phyloP scores from a whole-genome alignment of 148 eudicot genomes.

The Dianthus caryophyllus region DNA sequence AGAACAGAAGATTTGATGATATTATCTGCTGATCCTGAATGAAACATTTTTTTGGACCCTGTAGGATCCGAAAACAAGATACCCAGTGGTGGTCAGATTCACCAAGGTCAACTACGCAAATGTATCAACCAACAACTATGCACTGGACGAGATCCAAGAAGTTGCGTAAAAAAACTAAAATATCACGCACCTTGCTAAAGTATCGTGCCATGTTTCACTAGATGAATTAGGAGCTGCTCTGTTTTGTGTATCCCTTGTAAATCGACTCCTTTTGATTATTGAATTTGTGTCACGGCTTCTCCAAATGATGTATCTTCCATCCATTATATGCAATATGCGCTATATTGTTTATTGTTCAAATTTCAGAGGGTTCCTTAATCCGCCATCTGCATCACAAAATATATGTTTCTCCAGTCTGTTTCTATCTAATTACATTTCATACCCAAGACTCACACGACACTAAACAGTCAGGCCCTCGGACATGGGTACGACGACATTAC shows the following conservation, averaged over 20 bases:
- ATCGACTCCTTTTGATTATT: conserved; percentile 24
- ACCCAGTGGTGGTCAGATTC: conserved; percentile 94
- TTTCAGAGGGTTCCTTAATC: neutral
- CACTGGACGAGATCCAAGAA: conserved; percentile 87
- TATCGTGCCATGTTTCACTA: conserved; percentile 22
- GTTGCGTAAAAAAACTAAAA: conserved; percentile 34
- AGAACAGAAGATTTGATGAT: neutral
- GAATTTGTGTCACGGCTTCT: conserved; percentile 17
- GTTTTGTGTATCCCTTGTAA: conserved; percentile 23
- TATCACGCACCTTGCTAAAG: conserved; percentile 13
- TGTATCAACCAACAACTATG: conserved; percentile 95
- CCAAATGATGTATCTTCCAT: neutral
- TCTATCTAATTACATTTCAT: neutral
- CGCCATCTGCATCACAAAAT: neutral
- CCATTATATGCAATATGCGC: conserved; percentile 10
- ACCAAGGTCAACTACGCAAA: conserved; percentile 92
- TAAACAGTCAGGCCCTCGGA: neutral
- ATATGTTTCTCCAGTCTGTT: neutral
- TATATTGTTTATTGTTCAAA: neutral
- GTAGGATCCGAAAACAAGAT: conserved; percentile 83
- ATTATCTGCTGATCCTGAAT: neutral
- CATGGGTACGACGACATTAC: neutral
- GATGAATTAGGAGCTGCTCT: conserved; percentile 24
- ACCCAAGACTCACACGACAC: neutral
- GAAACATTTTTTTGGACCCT: neutral